Evolutionary conservation across 2,329 filamentous ascomycete genomes (phyloP), one percentile per base, ranked within the genome.

Genomic region (Clarireedia paspali): DNA sequence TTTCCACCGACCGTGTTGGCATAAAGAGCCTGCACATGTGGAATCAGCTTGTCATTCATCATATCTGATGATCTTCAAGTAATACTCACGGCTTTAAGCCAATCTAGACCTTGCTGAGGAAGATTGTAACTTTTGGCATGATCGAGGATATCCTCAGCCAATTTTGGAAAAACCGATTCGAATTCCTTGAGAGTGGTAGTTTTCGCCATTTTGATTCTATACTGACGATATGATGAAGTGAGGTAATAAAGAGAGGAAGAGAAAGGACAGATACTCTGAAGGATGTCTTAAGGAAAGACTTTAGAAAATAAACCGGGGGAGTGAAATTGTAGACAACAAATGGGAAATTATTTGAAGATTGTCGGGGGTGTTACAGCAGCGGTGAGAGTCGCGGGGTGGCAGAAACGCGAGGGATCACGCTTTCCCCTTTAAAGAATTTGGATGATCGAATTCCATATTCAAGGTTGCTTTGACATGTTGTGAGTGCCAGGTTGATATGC

Each of bases 1-100:
- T 99, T 99, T 70, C 94, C 94, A 65, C 94, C 94, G 53, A 94
- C 77, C 6, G 89, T 84, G 76, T 99, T 99, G 75, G 83, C 80
- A 70, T 91, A 82, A 67, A 97, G 81, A 60, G 81, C 87, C 90
- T 96, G 50, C 45, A 34, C 51, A 42, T 23, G 36, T 39, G 44
- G 50, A 45, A 4, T 57, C 39, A 55, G 50, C 15, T 60, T 49
- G 42, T 46, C 53, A 53, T 14, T 50, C 26, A 34, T 14, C 6
- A 26, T 40, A 20, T 24, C 20, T 24, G n/a, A 15, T 20, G 34
- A 45, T 39, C n/a, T 34, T 55, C 38, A 5, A 23, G 7, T n/a
- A 38, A 42, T 27, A 54, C 64, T 59, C 58, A 64, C 63, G 54
- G 59, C 59, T 73, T 89, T 85, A 74, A 90, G 91, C 92, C 92